Conservation (phyloP, 306 rosid species). For the Acmispon strigosus region DNA sequence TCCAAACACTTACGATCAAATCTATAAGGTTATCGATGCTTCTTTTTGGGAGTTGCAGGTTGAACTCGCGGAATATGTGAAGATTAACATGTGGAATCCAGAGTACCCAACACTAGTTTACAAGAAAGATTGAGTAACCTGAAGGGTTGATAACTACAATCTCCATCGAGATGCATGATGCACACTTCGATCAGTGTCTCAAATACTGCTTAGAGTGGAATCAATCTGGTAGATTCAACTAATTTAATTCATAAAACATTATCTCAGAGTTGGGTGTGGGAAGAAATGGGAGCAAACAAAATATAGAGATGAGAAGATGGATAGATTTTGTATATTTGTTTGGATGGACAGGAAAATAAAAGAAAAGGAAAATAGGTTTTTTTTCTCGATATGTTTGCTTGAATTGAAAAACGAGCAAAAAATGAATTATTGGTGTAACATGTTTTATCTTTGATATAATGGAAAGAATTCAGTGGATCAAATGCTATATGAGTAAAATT, state of each 20-base stretch:
- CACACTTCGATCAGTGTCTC: background rate
- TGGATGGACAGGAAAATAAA: background rate
- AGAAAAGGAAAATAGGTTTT: background rate
- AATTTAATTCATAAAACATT: background rate
- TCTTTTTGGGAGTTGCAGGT: slow-evolving; percentile 50
- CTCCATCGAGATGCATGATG: background rate
- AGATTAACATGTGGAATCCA: slow-evolving; percentile 87
- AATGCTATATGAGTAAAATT: no score
- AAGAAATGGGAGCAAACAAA: no score
- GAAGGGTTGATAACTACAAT: background rate
- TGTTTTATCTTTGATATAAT: no score
- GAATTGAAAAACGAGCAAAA: no score
- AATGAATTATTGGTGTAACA: no score
- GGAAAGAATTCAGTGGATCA: no score
- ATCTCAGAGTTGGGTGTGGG: background rate
- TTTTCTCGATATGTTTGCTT: no score
- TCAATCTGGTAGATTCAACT: background rate
- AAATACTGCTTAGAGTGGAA: background rate
- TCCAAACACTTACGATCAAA: background rate
- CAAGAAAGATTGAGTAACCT: slow-evolving; percentile 45
- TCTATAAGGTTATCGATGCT: background rate
- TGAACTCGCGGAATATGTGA: slow-evolving; percentile 53
- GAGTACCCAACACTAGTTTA: slow-evolving; percentile 80
- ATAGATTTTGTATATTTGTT: no score
- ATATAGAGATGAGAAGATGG: no score